Evolutionary conservation across 164 flowering plant species (phyloP).

Genomic region (Platanus orientalis): DNA sequence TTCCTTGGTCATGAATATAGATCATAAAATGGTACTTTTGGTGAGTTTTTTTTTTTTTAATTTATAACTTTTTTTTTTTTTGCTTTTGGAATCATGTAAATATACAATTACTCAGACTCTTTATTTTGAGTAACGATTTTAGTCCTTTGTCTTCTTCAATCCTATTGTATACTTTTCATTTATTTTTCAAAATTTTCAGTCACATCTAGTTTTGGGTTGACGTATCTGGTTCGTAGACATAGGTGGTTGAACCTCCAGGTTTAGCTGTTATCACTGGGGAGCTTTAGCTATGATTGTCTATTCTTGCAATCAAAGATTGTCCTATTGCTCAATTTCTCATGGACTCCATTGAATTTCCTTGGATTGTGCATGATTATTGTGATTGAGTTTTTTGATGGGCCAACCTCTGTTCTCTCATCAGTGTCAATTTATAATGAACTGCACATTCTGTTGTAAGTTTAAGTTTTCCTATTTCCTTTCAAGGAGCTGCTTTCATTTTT

Average conservation of each 20-base stretch:
- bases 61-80: neutral
- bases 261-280: too few relatives aligned
- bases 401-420: neutral
- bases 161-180: neutral
- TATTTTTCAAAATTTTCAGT: neutral
- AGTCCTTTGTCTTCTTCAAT: neutral
- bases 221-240: too few relatives aligned
- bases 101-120: neutral
- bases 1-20: neutral
- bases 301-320: neutral
- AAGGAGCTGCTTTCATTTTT: neutral
- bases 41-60: neutral
- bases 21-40: neutral
- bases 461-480: neutral
- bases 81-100: constrained; percentile 2
- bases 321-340: neutral
- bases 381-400: neutral
- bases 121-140: neutral
- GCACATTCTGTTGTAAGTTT: neutral
- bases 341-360: too few relatives aligned
- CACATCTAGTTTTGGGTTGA: too few relatives aligned
- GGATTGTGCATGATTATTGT: too few relatives aligned
- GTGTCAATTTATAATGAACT: neutral
- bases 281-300: too few relatives aligned
- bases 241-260: neutral